Conservation (phyloP, 1,284 basidiomycete species). For the Cerioporus squamosus region DNA sequence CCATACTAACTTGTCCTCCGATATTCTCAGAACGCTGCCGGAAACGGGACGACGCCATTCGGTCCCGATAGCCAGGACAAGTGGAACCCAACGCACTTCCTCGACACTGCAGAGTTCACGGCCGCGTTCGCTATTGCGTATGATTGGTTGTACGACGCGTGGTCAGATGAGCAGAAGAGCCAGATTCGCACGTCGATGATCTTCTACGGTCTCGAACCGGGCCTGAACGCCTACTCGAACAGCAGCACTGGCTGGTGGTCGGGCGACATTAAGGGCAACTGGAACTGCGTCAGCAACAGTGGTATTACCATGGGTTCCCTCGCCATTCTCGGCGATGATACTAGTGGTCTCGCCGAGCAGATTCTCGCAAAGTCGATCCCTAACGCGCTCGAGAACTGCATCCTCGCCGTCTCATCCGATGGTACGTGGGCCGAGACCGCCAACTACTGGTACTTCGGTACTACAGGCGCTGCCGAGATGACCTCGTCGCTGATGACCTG, state of each 20-base stretch:
- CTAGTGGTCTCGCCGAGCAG: conserved; percentile 70
- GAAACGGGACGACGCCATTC: conserved; percentile 62
- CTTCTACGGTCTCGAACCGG: conserved; percentile 76
- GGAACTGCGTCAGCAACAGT: conserved; percentile 97
- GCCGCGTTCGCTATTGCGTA: conserved; percentile 92
- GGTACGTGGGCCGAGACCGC: conserved; percentile 96
- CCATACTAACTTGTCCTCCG: conserved; percentile 1
- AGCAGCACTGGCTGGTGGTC: conserved; percentile 64
- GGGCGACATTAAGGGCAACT: conserved; percentile 76
- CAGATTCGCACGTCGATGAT: conserved; percentile 80
- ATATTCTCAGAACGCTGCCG: conserved; percentile 62
- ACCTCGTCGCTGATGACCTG: conserved; percentile 81
- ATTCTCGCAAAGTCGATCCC: conserved; percentile 72
- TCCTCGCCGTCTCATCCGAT: conserved; percentile 64
- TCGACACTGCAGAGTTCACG: conserved; percentile 91
- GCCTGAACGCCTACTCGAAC: conserved; percentile 53
- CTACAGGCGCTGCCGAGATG: conserved; percentile 91
- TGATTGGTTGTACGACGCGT: conserved; percentile 93
- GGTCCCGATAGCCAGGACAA: conserved; percentile 59
- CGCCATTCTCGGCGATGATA: conserved; percentile 89
- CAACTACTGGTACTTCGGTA: conserved; percentile 97
- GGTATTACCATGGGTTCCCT: conserved; percentile 91
- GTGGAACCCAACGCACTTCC: conserved; percentile 93
- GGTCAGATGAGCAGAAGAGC: conserved; percentile 75
- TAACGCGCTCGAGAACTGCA: conserved; percentile 86